phyloP scores from a whole-genome alignment of 257 asterid genomes.

The Rehmannia glutinosa region DNA sequence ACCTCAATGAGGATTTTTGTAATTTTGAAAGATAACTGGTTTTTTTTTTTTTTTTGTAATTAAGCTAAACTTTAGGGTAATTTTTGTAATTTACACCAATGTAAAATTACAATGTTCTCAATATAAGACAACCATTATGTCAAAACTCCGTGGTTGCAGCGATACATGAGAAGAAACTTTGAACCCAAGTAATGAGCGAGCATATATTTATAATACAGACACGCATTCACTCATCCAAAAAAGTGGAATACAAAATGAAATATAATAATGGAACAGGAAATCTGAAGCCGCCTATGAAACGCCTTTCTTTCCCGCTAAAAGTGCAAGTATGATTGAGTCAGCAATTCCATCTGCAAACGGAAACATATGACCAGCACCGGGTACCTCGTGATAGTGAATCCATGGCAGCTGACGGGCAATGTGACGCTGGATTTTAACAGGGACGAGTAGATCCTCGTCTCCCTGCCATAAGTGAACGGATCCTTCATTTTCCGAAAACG shows the following conservation, averaged over 20 bases:
- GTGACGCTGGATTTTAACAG: slow-evolving; percentile 49
- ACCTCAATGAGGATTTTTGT: too few relatives aligned
- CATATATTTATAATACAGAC: too few relatives aligned
- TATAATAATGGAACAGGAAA: neutral
- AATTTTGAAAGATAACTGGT: too few relatives aligned
- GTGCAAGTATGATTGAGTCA: slow-evolving; percentile 40
- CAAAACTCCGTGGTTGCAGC: neutral
- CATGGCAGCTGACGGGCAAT: slow-evolving; percentile 51
- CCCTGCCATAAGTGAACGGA: slow-evolving; percentile 76
- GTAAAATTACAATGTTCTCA: neutral
- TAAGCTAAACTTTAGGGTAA: too few relatives aligned
- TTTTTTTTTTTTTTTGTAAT: too few relatives aligned
- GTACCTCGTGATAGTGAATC: slow-evolving; percentile 64
- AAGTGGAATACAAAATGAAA: neutral
- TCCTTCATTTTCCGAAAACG: slow-evolving; percentile 40
- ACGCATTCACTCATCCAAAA: too few relatives aligned
- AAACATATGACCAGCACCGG: slow-evolving; percentile 70
- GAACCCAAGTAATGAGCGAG: neutral
- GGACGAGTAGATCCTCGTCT: slow-evolving; percentile 60
- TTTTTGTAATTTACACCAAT: too few relatives aligned
- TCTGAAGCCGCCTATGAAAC: neutral
- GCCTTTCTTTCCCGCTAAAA: slow-evolving; percentile 26
- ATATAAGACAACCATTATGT: neutral
- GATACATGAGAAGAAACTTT: neutral
- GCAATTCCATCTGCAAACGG: slow-evolving; percentile 44